Percentiles rank a stretch among this genome's conserved stretches.
These are phyloP conservation scores for Beauveria caledonica DNA, from an alignment of 2,329 filamentous ascomycete genomes.

Conservation along the genomic window DNA sequence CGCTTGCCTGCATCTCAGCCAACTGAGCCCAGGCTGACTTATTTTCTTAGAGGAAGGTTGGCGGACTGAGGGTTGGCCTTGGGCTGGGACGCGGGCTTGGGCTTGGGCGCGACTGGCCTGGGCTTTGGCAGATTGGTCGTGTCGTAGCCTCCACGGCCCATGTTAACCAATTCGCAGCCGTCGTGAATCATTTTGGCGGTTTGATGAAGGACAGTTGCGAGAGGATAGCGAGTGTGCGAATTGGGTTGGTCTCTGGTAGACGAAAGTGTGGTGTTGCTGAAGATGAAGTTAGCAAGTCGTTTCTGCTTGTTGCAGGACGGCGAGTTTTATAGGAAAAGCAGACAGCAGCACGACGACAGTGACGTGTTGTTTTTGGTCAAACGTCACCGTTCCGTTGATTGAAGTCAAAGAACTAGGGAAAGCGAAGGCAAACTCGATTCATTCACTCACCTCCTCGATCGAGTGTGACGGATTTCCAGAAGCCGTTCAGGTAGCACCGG, in stretches of 20 bases:
- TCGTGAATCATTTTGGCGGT: conserved; percentile 29
- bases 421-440: conserved; percentile 9
- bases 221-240: too few relatives aligned
- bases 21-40: conserved; percentile 14
- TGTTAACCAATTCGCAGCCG: conserved; percentile 31
- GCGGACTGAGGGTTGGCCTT: too few relatives aligned
- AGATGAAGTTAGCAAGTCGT: neutral
- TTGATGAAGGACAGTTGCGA: neutral
- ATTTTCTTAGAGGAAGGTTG: conserved; percentile 14
- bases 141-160: conserved; percentile 45
- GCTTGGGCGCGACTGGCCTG: conserved; percentile 24
- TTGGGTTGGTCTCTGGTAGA: neutral
- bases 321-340: neutral
- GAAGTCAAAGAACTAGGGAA: neutral
- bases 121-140: conserved; percentile 41
- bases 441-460: conserved; percentile 27
- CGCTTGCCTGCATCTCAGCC: neutral
- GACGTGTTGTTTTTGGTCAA: neutral
- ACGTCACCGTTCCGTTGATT: neutral
- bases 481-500: conserved; percentile 13
- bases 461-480: conserved; percentile 20
- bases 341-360: neutral
- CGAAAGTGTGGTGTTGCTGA: conserved; percentile 3
- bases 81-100: conserved; percentile 23
- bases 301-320: neutral